Base-by-base conservation (phyloP, 768 basidiomycete species). In the Guyanaporus albipodus region DNA sequence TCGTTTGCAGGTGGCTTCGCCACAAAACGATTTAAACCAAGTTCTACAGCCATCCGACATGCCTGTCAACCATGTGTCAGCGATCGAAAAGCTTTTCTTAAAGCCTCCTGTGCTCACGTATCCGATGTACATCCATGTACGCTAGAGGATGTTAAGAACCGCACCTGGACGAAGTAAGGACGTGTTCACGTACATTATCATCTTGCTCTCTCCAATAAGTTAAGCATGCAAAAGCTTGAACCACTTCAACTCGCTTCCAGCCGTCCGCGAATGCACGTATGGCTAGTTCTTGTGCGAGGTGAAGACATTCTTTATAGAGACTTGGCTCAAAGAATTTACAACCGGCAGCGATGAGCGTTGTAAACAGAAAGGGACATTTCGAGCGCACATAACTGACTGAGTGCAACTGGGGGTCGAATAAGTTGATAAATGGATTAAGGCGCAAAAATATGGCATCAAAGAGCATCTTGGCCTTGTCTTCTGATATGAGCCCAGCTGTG, bases 181-280 rank as follows among this genome's bases (percentile, higher is more conserved):
- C 29, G 46, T 46, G 44, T 51, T 38, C 46, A 63, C 77, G 38
- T 53, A 87, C 86, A 45, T 81, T 87, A 56, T 95, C 92, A 52
- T 87, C 83, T 32, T 90, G 86, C 56, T 90, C 87, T 62, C 79
- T 85, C 89, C 90, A 94, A 66, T 93, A 94, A 31, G 85, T 89
- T 50, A 94, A 72, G 57, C 89, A 91, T 17, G 87, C 84, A 62
- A 91, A 88, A 22, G 90, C 88, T 67, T 95, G 92, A 4, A 89
- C 86, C 18, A 91, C 82, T 66, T 92, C 91, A 42, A 94, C 82
- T 50, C 82, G 76, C 62, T 88, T 85, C 78, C 79, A 83, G n/a
- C 75, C 77, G 52, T 86, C 82, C 26, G 80, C 75, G 57, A 93
- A 91, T 8, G 90, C 88, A 48, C 80, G 78, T 22, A 86, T 73